phyloP scores from a whole-genome alignment of 768 basidiomycete genomes.

The Pleurotus cornucopiae region DNA sequence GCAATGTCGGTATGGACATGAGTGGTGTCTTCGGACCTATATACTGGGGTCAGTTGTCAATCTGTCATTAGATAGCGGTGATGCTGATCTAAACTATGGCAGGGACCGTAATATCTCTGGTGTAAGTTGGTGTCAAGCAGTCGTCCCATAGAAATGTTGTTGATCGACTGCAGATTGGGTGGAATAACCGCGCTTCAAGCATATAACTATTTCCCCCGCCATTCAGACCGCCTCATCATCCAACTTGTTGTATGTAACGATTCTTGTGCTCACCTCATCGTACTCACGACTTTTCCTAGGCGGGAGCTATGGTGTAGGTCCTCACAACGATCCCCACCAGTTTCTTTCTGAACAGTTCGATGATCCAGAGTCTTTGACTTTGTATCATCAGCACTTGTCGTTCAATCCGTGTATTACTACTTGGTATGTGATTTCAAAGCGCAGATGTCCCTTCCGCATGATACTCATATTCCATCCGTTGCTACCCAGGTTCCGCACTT shows the following conservation, averaged over 20 bases:
- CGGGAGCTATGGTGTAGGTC: slow-evolving; percentile 15
- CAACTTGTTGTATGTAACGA: slow-evolving; percentile 23
- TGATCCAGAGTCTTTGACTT: slow-evolving; percentile 27
- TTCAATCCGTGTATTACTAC: slow-evolving; percentile 42
- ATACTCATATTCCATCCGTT: background rate
- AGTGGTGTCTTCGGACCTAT: slow-evolving; percentile 24
- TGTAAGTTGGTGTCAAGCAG: slow-evolving; percentile 11
- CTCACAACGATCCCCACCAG: background rate
- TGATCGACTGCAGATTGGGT: slow-evolving; percentile 22
- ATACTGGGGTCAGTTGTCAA: slow-evolving; percentile 22
- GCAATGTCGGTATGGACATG: slow-evolving; percentile 17
- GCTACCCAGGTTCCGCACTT: slow-evolving; percentile 35
- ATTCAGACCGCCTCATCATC: slow-evolving; percentile 23
- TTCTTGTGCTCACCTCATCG: background rate
- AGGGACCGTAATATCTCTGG: slow-evolving; percentile 25
- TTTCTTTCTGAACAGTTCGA: background rate
- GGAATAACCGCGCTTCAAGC: slow-evolving; percentile 39
- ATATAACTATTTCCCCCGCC: slow-evolving; percentile 32
- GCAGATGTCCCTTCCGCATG: background rate
- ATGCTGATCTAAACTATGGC: background rate
- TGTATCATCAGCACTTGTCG: slow-evolving; percentile 32
- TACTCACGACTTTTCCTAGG: slow-evolving; percentile 3
- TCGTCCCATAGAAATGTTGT: too few species aligned
- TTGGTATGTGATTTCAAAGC: slow-evolving; percentile 21
- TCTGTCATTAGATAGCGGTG: too few species aligned